Evolutionary conservation across 2,329 filamentous ascomycete genomes (phyloP), one percentile per base, ranked within the genome.

Genomic region (Neofusicoccum umdonicola): DNA sequence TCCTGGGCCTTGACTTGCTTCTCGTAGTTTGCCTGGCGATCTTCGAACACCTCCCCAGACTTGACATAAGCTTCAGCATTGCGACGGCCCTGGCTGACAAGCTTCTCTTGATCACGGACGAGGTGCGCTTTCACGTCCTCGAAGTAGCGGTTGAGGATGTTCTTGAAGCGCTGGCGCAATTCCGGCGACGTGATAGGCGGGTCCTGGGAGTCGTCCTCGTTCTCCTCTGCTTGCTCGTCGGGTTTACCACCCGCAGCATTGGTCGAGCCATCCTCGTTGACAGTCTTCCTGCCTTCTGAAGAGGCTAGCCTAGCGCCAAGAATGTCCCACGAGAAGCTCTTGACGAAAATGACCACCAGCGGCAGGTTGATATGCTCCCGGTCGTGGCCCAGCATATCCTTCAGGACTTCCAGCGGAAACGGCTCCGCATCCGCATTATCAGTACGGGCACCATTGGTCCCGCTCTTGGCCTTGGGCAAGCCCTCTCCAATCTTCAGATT

Each of bases 1-100:
- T 99, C 95, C 73, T 98, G 92, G 0, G 90, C 85, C 77, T 98
- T 99, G 64, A 93, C 83, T 70, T 95, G 90, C 77, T 93, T 97
- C 76, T 99, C 96, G 70, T 96, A 97, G 73, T 93, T 98, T 62
- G 93, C 87, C 75, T 99, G 95, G 58, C 95, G 90, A 73, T 99
- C 95, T 75, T 99, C 95, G 68, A 99, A 98, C 4, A 99, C 94
- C 74, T 99, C 95, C 2, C 95, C 95, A 42, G 95, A 98, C 73
- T 97, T 97, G 71, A 99, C 94, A 72, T 99, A 99, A 5, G 94
- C 95, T 77, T 99, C 95, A 0, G 95, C 94, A 78, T 99, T 99
- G 70, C 94, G 93, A 68, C 93, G 91, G 62, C 91, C 92, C 79
- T 99, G 95, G 31, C 86, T 88, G 62, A 88, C 86, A 45, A 99